These are phyloP conservation scores for Rhizomucor pusillus DNA, from an alignment of 371 early-diverging fungal species.

Conservation along the genomic window DNA sequence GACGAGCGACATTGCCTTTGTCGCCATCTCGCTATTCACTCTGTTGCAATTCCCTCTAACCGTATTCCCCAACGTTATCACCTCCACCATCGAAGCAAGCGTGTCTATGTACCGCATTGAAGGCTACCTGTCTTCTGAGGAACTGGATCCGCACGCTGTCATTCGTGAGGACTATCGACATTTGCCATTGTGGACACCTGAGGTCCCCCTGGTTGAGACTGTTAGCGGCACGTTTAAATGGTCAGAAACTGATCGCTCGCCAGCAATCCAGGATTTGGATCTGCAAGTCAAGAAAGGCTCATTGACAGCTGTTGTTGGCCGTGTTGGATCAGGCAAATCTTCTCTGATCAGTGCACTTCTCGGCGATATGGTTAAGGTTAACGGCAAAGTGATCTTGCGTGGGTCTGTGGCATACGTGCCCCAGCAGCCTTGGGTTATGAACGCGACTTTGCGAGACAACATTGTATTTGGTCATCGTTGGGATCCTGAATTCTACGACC, in stretches of 20 bases:
- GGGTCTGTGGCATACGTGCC: conserved; percentile 91
- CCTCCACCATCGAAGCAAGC: conserved; percentile 77
- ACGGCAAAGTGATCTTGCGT: conserved; percentile 66
- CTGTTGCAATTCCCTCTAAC: conserved; percentile 89
- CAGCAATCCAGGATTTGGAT: conserved; percentile 63
- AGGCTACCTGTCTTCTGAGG: conserved; percentile 73
- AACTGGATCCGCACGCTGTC: conserved; percentile 69
- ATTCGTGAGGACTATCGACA: conserved; percentile 40
- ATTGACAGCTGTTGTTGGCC: conserved; percentile 81
- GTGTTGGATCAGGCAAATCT: conserved; percentile 88
- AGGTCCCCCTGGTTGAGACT: conserved; percentile 38
- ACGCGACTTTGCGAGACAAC: conserved; percentile 87
- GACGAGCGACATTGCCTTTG: conserved; percentile 80
- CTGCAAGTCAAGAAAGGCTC: conserved; percentile 62
- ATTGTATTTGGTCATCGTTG: conserved; percentile 87
- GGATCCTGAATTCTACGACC: conserved; percentile 79
- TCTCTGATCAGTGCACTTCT: conserved; percentile 79
- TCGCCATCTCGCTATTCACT: conserved; percentile 89
- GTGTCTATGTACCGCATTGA: conserved; percentile 83
- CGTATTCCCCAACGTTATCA: conserved; percentile 60
- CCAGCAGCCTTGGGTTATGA: conserved; percentile 95
- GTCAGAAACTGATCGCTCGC: conserved; percentile 29
- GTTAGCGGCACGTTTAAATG: conserved; percentile 33
- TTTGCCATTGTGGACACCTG: conserved; percentile 24
- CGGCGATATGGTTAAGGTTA: conserved; percentile 80